A percentile compares a stretch with the other conserved stretches of the same genome.
phyloP scores from a whole-genome alignment of 2,329 filamentous ascomycete species.

The Aspergillus sp. region DNA sequence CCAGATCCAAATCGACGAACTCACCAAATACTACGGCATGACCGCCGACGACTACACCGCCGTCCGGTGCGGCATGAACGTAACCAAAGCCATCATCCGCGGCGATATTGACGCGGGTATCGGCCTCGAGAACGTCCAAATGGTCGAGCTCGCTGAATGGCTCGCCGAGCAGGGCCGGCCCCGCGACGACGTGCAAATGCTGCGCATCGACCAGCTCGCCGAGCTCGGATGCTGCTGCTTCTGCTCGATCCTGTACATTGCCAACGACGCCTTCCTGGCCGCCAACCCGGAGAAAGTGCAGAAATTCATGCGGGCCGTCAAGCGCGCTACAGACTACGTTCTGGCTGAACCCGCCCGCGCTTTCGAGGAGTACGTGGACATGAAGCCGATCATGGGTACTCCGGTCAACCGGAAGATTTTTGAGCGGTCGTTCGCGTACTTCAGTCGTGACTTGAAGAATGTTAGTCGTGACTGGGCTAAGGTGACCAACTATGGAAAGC shows the following conservation, averaged over 20 bases:
- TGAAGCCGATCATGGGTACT: slow-evolving; percentile 71
- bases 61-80: slow-evolving; percentile 79
- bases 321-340: slow-evolving; percentile 72
- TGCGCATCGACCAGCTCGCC: slow-evolving; percentile 77
- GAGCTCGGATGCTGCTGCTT: slow-evolving; percentile 83
- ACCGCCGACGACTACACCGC: slow-evolving; percentile 71
- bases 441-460: slow-evolving; percentile 73
- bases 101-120: slow-evolving; percentile 74
- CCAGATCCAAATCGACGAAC: slow-evolving; percentile 77
- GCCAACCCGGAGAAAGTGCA: slow-evolving; percentile 66
- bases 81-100: slow-evolving; percentile 72
- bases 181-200: slow-evolving; percentile 72
- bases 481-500: slow-evolving; percentile 75
- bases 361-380: slow-evolving; percentile 68
- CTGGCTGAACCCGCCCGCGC: slow-evolving; percentile 63
- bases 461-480: slow-evolving; percentile 74
- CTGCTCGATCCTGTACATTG: slow-evolving; percentile 79
- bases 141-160: slow-evolving; percentile 81
- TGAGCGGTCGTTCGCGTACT: slow-evolving; percentile 76
- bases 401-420: slow-evolving; percentile 75
- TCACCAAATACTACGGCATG: slow-evolving; percentile 77
- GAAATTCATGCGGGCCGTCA: slow-evolving; percentile 71
- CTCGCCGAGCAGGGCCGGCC: slow-evolving; percentile 63
- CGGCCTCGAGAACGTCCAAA: slow-evolving; percentile 78
- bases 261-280: slow-evolving; percentile 70